These are phyloP conservation scores for Candida incommunis DNA, from an alignment of 805 yeast genomes.

Conservation along the genomic window DNA sequence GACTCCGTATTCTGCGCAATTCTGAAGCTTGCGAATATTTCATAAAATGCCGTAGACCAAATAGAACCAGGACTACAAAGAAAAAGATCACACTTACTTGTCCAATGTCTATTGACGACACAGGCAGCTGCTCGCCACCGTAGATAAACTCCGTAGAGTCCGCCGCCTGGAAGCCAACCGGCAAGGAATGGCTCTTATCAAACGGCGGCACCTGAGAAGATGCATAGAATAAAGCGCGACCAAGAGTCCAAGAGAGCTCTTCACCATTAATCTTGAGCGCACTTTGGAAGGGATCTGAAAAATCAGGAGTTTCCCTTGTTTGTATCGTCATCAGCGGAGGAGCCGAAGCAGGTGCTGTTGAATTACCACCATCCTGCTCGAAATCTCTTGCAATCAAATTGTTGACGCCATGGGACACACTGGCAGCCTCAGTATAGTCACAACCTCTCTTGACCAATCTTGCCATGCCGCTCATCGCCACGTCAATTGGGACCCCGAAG, in stretches of 20 bases:
- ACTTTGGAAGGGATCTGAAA: conserved; percentile 57
- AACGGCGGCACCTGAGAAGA: conserved; percentile 41
- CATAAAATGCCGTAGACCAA: background rate
- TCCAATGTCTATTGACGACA: background rate
- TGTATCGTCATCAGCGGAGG: background rate
- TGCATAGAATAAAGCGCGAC: conserved; percentile 72
- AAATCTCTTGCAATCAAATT: conserved; percentile 9
- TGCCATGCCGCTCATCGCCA: conserved; percentile 6
- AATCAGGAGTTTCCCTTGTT: conserved; percentile 7
- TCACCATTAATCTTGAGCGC: conserved; percentile 68
- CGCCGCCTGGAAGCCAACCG: background rate
- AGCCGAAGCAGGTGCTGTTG: background rate
- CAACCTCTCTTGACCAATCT: conserved; percentile 8
- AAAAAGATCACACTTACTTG: background rate
- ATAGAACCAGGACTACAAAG: background rate
- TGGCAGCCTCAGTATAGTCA: conserved; percentile 13
- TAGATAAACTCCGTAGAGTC: background rate
- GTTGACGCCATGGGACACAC: conserved; percentile 13
- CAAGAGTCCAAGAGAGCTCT: conserved; percentile 92
- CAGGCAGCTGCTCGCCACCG: conserved; percentile 1
- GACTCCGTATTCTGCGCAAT: background rate
- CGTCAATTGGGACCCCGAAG: conserved; percentile 53
- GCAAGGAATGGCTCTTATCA: background rate
- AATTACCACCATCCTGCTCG: conserved; percentile 15
- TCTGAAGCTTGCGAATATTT: background rate